A percentile compares a stretch with the other conserved stretches of the same genome.
Conservation (phyloP, 257 asterid genomes). For the Parsonsia alboflavescens region DNA sequence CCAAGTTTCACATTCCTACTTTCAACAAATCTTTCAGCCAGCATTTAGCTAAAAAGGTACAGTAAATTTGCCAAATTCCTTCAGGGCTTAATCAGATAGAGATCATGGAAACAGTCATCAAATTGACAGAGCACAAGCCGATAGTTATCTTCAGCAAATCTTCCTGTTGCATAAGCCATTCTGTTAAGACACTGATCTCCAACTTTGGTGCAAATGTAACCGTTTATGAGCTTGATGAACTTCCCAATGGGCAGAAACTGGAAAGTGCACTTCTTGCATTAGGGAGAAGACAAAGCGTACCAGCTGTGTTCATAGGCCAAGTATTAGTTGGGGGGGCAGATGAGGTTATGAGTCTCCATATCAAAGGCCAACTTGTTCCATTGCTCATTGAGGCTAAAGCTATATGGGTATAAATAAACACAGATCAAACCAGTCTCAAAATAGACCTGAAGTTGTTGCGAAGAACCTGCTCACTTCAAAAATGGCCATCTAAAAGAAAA, state of each 20-base stretch:
- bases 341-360: conserved; percentile 75
- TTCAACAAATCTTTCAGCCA: not conserved
- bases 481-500: not conserved
- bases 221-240: conserved; percentile 57
- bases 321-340: conserved; percentile 60
- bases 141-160: conserved; percentile 68
- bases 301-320: conserved; percentile 63
- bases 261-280: conserved; percentile 42
- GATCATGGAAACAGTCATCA: conserved; percentile 46
- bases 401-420: conserved; percentile 46
- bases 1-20: too few relatives aligned
- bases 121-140: conserved; percentile 52
- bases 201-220: conserved; percentile 65
- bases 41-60: conserved; percentile 4
- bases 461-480: too few relatives aligned
- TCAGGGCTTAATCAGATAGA: not conserved
- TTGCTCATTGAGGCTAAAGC: conserved; percentile 76
- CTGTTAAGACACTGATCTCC: conserved; percentile 51
- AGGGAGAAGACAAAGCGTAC: conserved; percentile 38
- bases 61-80: not conserved
- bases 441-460: not conserved
- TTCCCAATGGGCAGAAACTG: conserved; percentile 51
- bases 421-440: not conserved
- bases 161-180: conserved; percentile 66
- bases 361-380: conserved; percentile 55